Evolutionary conservation across 176 grass and related monocot genomes (phyloP).

Genomic region (Aegilops longissima): DNA sequence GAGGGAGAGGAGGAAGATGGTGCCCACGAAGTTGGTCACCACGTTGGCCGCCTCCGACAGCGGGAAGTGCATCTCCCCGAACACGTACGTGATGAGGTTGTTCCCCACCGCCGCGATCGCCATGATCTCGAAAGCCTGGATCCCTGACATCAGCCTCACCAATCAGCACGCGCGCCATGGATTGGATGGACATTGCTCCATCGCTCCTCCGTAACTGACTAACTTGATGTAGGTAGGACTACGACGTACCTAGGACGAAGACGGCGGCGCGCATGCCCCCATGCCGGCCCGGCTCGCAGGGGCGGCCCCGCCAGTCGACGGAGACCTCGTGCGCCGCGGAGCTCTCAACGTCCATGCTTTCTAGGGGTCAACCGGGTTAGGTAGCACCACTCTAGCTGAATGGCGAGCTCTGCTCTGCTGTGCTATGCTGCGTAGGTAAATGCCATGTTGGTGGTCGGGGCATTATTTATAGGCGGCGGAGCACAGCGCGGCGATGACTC

Average conservation of each 20-base stretch:
- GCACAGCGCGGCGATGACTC: neutral
- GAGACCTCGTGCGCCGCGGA: slow-evolving; percentile 34
- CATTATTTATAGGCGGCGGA: slow-evolving; percentile 37
- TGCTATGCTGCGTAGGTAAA: slow-evolving; percentile 9
- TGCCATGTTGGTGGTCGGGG: neutral
- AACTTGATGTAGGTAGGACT: neutral
- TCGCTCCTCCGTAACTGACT: no score
- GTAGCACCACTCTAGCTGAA: slow-evolving; percentile 10
- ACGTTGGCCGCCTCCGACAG: slow-evolving; percentile 87
- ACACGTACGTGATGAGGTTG: slow-evolving; percentile 99
- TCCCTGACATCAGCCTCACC: slow-evolving; percentile 37
- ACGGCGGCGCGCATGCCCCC: slow-evolving; percentile 88
- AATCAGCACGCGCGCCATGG: neutral
- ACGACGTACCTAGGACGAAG: slow-evolving; percentile 74
- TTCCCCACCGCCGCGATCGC: slow-evolving; percentile 97
- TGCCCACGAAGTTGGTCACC: slow-evolving; percentile 93
- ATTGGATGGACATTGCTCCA: neutral
- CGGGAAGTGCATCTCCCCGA: slow-evolving; percentile 93
- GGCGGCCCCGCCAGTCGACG: slow-evolving; percentile 79
- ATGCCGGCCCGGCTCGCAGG: slow-evolving; percentile 57
- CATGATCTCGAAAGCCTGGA: slow-evolving; percentile 97
- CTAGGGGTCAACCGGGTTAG: slow-evolving; percentile 17
- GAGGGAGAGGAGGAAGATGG: slow-evolving; percentile 84
- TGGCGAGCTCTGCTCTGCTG: slow-evolving; percentile 18
- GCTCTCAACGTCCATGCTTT: slow-evolving; percentile 58